Percentiles rank a stretch among this genome's conserved stretches.
Evolutionary conservation across 257 asterid genomes (phyloP).

Genomic region (Plantago major): DNA sequence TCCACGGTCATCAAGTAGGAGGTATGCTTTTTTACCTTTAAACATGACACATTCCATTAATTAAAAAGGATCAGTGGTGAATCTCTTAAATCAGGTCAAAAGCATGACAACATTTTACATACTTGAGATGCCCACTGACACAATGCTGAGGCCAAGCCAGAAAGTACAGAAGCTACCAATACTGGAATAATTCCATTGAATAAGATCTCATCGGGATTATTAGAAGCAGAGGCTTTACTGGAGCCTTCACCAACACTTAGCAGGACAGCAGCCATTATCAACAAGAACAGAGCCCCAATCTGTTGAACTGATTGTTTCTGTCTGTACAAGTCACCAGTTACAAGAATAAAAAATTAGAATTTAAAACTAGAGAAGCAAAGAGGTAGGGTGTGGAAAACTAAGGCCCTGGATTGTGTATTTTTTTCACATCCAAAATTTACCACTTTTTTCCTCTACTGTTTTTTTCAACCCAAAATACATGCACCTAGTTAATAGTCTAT

Average conservation of each 20-base stretch:
- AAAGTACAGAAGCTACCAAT: slow-evolving; percentile 85
- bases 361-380: slow-evolving; percentile 1
- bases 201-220: slow-evolving; percentile 63
- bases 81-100: slow-evolving; percentile 10
- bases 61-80: slow-evolving; percentile 14
- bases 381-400: no score
- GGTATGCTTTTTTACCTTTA: slow-evolving; percentile 79
- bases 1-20: slow-evolving; percentile 96
- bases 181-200: slow-evolving; percentile 85
- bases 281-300: slow-evolving; percentile 87
- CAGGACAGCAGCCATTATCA: slow-evolving; percentile 85
- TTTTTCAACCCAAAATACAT: no score
- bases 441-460: no score
- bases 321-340: slow-evolving; percentile 33
- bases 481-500: no score
- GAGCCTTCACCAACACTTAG: slow-evolving; percentile 94
- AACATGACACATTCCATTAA: slow-evolving; percentile 7
- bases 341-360: slow-evolving; percentile 8
- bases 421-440: no score
- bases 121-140: slow-evolving; percentile 99
- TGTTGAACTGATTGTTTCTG: slow-evolving; percentile 88
- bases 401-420: neutral
- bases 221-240: slow-evolving; percentile 55
- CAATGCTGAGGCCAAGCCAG: slow-evolving; percentile 95
- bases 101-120: slow-evolving; percentile 24